A percentile compares a stretch with the other conserved stretches of the same genome.
Conservation (phyloP, 176 grass and related monocot genomes). For the Avena insularis region DNA sequence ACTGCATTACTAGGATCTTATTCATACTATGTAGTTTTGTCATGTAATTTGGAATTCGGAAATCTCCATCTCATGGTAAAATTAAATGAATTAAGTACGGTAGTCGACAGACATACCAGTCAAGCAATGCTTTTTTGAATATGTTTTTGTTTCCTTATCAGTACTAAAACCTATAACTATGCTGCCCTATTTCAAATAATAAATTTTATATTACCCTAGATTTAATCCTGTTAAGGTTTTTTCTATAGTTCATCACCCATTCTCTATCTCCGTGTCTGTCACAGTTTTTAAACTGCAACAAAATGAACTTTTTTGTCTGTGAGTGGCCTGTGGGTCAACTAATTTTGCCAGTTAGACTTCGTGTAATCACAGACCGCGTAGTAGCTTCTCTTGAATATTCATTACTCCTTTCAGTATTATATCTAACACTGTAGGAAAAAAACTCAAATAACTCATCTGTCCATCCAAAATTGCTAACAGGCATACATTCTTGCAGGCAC, state of each 20-base stretch:
- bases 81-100: not conserved
- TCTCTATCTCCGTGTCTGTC: not conserved
- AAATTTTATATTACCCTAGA: not conserved
- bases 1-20: not conserved
- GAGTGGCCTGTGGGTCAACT: not conserved
- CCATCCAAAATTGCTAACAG: constrained; percentile 12
- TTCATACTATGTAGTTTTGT: not conserved
- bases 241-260: not conserved
- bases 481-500: constrained; percentile 62
- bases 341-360: constrained; percentile 9
- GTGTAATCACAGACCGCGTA: not conserved
- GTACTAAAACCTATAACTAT: not conserved
- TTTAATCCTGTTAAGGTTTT: not conserved
- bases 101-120: not conserved
- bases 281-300: not conserved
- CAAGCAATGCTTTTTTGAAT: constrained; percentile 12
- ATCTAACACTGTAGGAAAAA: not conserved
- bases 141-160: not conserved
- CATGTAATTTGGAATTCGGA: not conserved
- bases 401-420: not conserved
- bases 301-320: not conserved
- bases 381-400: not conserved
- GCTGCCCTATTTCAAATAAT: not conserved
- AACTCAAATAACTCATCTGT: not conserved
- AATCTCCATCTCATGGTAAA: not conserved